Conservation (phyloP, 2,329 filamentous ascomycete genomes). For the Scedosporium aurantiacum region DNA sequence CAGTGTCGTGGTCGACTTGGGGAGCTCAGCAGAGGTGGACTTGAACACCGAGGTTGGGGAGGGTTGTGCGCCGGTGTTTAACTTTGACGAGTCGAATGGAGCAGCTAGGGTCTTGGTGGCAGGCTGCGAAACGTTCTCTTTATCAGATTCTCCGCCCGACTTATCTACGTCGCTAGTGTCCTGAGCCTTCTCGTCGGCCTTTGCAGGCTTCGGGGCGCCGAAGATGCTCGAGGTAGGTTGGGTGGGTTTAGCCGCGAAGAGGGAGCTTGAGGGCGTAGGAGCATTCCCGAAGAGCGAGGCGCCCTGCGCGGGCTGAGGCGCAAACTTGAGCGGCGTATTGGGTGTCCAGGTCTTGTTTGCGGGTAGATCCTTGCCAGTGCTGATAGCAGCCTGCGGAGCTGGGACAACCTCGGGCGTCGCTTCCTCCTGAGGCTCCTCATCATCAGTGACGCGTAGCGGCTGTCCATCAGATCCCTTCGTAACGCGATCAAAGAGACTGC, state of each 20-base stretch:
- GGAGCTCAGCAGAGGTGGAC: background rate
- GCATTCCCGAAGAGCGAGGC: conserved; percentile 12
- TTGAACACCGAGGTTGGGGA: conserved; percentile 1
- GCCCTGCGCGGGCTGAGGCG: conserved; percentile 17
- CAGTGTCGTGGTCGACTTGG: background rate
- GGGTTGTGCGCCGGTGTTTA: background rate
- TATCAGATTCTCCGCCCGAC: conserved; percentile 28
- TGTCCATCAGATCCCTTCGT: conserved; percentile 39
- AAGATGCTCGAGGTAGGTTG: conserved; percentile 23
- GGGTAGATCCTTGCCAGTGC: conserved; percentile 20
- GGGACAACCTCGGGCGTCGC: conserved; percentile 13
- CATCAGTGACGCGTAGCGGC: conserved; percentile 27
- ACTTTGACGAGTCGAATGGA: background rate
- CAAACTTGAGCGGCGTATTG: conserved; percentile 44
- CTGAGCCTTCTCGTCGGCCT: conserved; percentile 16
- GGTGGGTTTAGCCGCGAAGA: conserved; percentile 26
- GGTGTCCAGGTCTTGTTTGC: conserved; percentile 38
- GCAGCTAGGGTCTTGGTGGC: background rate
- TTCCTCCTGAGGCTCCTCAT: conserved; percentile 19
- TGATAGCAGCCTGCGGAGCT: conserved; percentile 14
- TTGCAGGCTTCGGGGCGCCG: conserved; percentile 21
- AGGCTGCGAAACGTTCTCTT: conserved; percentile 29
- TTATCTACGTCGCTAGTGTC: conserved; percentile 18
- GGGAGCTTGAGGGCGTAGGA: conserved; percentile 18
- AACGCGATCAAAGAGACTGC: conserved; percentile 46